These are phyloP conservation scores for Colletotrichum viniferum DNA, from an alignment of 2,329 filamentous ascomycete genomes.

Conservation along the genomic window DNA sequence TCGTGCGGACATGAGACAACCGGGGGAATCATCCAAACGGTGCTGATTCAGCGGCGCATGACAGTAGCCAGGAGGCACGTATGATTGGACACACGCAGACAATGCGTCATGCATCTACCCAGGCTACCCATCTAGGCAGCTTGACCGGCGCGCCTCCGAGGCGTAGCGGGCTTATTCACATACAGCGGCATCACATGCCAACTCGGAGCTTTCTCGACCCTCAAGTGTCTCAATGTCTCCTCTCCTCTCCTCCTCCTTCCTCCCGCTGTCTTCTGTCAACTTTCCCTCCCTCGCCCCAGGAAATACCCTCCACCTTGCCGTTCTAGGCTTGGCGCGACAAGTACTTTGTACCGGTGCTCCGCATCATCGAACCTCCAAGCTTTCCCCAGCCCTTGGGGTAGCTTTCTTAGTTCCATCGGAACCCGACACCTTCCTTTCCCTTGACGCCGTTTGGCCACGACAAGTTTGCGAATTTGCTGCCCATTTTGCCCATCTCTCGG, in stretches of 20 bases:
- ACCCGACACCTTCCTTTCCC: not conserved
- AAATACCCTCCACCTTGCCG: conserved; percentile 6
- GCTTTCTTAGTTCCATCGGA: conserved; percentile 2
- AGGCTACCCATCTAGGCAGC: not conserved
- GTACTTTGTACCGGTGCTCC: conserved; percentile 9
- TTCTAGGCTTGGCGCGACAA: conserved; percentile 16
- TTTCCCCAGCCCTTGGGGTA: conserved; percentile 13
- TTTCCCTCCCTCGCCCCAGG: conserved; percentile 5
- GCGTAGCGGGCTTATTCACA: not conserved
- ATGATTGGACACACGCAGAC: not conserved
- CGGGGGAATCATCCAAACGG: conserved; percentile 1
- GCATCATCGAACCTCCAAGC: conserved; percentile 13
- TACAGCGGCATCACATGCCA: conserved; percentile 25
- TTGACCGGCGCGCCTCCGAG: not conserved
- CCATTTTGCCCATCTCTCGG: not conserved
- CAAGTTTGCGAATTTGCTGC: not conserved
- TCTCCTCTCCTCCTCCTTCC: not conserved
- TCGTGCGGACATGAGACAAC: conserved; percentile 11
- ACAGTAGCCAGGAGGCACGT: not conserved
- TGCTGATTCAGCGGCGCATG: not conserved
- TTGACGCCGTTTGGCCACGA: not conserved
- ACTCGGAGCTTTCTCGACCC: not conserved
- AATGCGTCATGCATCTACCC: not conserved
- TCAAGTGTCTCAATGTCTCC: not conserved
- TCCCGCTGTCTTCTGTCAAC: conserved; percentile 19